A percentile compares a stretch with the other conserved stretches of the same genome.
These are phyloP conservation scores for Aspergillus panamensis DNA, from an alignment of 495 filamentous ascomycete species.

Conservation along the genomic window DNA sequence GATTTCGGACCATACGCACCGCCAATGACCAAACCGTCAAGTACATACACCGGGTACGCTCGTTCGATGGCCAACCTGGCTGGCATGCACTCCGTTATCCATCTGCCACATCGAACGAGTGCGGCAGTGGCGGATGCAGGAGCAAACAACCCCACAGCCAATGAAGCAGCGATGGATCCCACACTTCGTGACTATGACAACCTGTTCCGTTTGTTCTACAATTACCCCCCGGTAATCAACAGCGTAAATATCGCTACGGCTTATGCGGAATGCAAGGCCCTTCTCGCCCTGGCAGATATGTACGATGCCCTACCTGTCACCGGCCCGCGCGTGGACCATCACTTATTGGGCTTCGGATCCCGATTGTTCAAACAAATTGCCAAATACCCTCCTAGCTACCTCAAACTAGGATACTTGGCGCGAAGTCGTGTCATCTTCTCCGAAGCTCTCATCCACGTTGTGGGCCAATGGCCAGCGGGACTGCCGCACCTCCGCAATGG, in stretches of 20 bases:
- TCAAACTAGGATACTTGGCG: slow-evolving; percentile 82
- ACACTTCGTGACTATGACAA: slow-evolving; percentile 88
- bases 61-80: slow-evolving; percentile 77
- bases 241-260: slow-evolving; percentile 81
- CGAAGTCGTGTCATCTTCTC: slow-evolving; percentile 82
- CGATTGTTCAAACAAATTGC: slow-evolving; percentile 90
- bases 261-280: slow-evolving; percentile 86
- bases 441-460: slow-evolving; percentile 85
- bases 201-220: slow-evolving; percentile 89
- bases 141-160: slow-evolving; percentile 24
- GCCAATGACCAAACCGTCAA: slow-evolving; percentile 50
- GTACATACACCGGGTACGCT: slow-evolving; percentile 65
- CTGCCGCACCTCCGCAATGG: slow-evolving; percentile 69
- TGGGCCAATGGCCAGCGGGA: slow-evolving; percentile 84
- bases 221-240: slow-evolving; percentile 77
- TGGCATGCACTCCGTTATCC: slow-evolving; percentile 51
- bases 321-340: slow-evolving; percentile 87
- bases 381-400: slow-evolving; percentile 87
- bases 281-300: slow-evolving; percentile 80
- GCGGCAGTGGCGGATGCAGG: slow-evolving; percentile 14
- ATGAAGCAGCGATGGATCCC: slow-evolving; percentile 55
- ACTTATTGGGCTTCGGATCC: slow-evolving; percentile 83
- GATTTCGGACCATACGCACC: slow-evolving; percentile 46
- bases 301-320: slow-evolving; percentile 88
- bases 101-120: slow-evolving; percentile 34